Percentiles rank a stretch among this genome's conserved stretches.
These are phyloP conservation scores for Aureobasidium subglaciale DNA, from an alignment of 2,329 filamentous ascomycete genomes.

Conservation along the genomic window DNA sequence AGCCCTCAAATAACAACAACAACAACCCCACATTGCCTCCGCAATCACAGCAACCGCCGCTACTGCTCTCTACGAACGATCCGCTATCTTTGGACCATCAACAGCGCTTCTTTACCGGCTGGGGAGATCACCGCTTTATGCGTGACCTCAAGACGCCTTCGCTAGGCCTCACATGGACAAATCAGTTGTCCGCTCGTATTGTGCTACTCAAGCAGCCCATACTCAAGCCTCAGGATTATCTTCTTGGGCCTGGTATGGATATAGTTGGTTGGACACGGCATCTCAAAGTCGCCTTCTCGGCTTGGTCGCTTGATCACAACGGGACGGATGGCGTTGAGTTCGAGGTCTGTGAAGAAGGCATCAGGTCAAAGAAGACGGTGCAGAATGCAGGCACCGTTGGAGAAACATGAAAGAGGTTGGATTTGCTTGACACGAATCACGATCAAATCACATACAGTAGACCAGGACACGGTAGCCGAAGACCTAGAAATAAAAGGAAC, in stretches of 20 bases:
- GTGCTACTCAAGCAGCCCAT: conserved; percentile 66
- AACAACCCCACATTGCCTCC: background rate
- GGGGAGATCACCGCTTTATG: conserved; percentile 57
- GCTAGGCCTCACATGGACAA: conserved; percentile 82
- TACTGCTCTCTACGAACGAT: conserved; percentile 36
- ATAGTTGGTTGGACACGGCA: conserved; percentile 61
- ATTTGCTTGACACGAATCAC: background rate
- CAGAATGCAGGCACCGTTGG: background rate
- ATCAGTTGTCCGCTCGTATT: conserved; percentile 76
- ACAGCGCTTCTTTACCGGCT: conserved; percentile 90
- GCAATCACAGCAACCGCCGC: background rate
- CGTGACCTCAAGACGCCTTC: conserved; percentile 70
- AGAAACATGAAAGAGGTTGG: background rate
- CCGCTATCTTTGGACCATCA: conserved; percentile 77
- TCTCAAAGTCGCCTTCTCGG: conserved; percentile 85
- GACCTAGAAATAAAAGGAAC: background rate
- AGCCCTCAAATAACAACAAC: background rate
- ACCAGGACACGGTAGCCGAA: background rate
- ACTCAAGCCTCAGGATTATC: conserved; percentile 36
- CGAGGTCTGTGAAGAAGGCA: conserved; percentile 64
- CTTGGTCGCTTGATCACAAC: conserved; percentile 56
- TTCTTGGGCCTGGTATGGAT: conserved; percentile 35
- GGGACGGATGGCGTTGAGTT: conserved; percentile 56
- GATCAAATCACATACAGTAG: background rate
- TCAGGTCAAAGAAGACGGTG: conserved; percentile 18